Evolutionary conservation across 768 basidiomycete genomes (phyloP), one percentile per base, ranked within the genome.

Genomic region (Tricholoma hemisulphureum): DNA sequence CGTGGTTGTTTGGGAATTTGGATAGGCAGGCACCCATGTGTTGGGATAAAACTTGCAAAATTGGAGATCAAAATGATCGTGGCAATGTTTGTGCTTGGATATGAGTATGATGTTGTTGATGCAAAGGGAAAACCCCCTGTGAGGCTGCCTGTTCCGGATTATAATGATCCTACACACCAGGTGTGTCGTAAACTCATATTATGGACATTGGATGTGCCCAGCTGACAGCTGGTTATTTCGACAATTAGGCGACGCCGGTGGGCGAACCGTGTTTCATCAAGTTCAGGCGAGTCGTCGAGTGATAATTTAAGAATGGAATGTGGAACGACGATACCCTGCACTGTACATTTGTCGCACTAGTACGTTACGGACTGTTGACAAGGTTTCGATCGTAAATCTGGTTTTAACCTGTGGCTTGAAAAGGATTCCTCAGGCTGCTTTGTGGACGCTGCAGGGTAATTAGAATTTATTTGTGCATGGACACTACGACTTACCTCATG

Each of bases 21-120:
- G 21, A 11, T 32, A 73, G 75, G 75, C 34, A 73, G 75, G 6
- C 76, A 77, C 58, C 73, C 74, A 2, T 78, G 77, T 51, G 57
- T 65, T 18, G 77, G 77, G 11, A 75, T 75, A 70, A 70, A 68
- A 56, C 56, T 75, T 8, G 76, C 76, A 6, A 77, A 76, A 57
- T 63, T 77, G 6, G 73, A 76, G 53, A 69, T 77, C 34, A 77
- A 77, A 53, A 45, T 73, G 3, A 67, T 75, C 31, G 52, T 75
- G 16, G 71, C 74, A 1, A 56, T 76, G 10, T 60, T 77, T 10
- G 61, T 76, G 8, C 53, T 66, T 3, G 68, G 67, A 2, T 77
- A 68, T 58, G 72, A 76, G 1, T 76, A 69, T 34, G 69, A 71
- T 4, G 53, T 74, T 11, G 73, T 77, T 7, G 73, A 77, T 55